Conservation (phyloP, 2,329 filamentous ascomycete species). For the Seiridium cupressi region DNA sequence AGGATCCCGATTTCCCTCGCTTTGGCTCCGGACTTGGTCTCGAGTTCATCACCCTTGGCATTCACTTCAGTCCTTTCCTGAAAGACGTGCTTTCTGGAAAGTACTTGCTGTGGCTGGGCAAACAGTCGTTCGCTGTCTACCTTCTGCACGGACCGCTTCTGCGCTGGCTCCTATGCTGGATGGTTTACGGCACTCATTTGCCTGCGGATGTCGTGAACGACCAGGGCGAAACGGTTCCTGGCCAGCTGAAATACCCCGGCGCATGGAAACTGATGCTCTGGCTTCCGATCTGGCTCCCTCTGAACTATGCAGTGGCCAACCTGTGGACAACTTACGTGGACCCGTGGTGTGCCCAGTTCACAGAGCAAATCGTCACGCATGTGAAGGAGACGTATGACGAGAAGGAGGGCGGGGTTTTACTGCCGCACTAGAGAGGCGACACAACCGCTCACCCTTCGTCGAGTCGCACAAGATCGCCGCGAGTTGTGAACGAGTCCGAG, state of each 20-base stretch:
- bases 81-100: conserved; percentile 53
- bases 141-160: conserved; percentile 62
- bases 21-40: conserved; percentile 35
- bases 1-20: conserved; percentile 43
- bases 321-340: conserved; percentile 55
- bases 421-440: conserved; percentile 24
- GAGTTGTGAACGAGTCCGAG: not conserved
- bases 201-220: conserved; percentile 34
- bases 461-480: not conserved
- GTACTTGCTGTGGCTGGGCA: conserved; percentile 60
- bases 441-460: not conserved
- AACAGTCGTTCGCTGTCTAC: conserved; percentile 64
- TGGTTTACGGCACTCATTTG: conserved; percentile 48
- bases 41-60: conserved; percentile 27
- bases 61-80: conserved; percentile 32
- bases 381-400: conserved; percentile 29
- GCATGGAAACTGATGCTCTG: conserved; percentile 33
- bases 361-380: conserved; percentile 33
- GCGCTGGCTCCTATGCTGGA: conserved; percentile 58
- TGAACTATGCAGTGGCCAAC: conserved; percentile 44
- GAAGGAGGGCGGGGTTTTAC: conserved; percentile 25
- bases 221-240: conserved; percentile 32
- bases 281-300: conserved; percentile 43
- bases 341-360: conserved; percentile 45
- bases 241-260: conserved; percentile 35